These are phyloP conservation scores for Peronosclerospora sorghi DNA, from an alignment of 352 stramenopile species.

Conservation along the genomic window DNA sequence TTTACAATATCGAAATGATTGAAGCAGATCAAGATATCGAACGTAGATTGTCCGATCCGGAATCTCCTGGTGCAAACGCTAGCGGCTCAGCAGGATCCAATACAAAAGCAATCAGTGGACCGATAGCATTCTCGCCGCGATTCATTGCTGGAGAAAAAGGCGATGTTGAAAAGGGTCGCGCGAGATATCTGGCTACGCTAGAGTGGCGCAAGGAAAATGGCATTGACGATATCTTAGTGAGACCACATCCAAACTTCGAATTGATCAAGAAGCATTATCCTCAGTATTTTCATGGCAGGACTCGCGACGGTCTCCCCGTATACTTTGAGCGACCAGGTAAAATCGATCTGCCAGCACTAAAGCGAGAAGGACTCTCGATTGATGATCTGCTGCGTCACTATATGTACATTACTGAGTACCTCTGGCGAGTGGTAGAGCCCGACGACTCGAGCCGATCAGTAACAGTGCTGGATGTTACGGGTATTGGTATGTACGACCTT, in stretches of 20 bases:
- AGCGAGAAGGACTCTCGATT: conserved; percentile 79
- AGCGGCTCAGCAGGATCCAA: conserved; percentile 9
- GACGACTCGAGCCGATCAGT: conserved; percentile 60
- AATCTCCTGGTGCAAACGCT: conserved; percentile 11
- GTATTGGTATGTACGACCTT: conserved; percentile 83
- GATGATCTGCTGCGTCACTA: conserved; percentile 84
- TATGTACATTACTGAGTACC: conserved; percentile 89
- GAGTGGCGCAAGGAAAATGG: conserved; percentile 80
- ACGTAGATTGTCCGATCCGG: conserved; percentile 8
- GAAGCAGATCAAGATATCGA: conserved; percentile 46
- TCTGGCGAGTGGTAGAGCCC: conserved; percentile 78
- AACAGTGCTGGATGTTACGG: conserved; percentile 75
- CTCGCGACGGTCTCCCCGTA: conserved; percentile 58
- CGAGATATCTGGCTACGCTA: conserved; percentile 65
- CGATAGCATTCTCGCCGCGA: conserved; percentile 60
- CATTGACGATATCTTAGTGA: conserved; percentile 82
- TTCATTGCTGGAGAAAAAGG: conserved; percentile 82
- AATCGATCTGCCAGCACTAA: conserved; percentile 79
- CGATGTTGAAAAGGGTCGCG: conserved; percentile 64
- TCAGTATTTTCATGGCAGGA: conserved; percentile 83
- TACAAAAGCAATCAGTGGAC: conserved; percentile 33
- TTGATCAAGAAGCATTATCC: conserved; percentile 89
- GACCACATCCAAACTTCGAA: conserved; percentile 67
- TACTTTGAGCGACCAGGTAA: conserved; percentile 83
- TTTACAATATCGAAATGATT: conserved; percentile 56